Conservation (phyloP, 2,329 filamentous ascomycete species). For the Aspergillus pseudonomiae region DNA sequence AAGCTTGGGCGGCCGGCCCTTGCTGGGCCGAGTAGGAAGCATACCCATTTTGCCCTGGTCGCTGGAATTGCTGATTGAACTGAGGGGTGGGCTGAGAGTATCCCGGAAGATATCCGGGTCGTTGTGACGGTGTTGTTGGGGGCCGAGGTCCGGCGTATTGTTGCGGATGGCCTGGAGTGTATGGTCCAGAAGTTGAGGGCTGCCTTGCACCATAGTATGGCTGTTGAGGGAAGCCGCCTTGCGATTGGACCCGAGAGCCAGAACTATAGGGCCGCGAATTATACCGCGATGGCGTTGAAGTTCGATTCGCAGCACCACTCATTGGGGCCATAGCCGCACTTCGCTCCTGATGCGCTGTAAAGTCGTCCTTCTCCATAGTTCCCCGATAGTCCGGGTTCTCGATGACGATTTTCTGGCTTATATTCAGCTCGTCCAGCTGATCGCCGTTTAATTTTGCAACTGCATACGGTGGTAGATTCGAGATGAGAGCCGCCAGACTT, state of each 20-base stretch:
- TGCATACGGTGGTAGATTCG: conserved; percentile 77
- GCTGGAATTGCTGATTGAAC: conserved; percentile 45
- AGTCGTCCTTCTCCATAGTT: conserved; percentile 81
- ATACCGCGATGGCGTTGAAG: conserved; percentile 39
- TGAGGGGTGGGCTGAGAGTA: conserved; percentile 38
- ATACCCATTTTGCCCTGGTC: conserved; percentile 42
- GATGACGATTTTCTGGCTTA: conserved; percentile 77
- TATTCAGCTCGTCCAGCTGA: conserved; percentile 78
- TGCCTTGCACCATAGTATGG: conserved; percentile 37
- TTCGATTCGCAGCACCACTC: conserved; percentile 34
- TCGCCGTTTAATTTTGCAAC: conserved; percentile 86
- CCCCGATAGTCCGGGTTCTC: conserved; percentile 74
- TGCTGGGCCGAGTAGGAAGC: conserved; percentile 34
- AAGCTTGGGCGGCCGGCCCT: conserved; percentile 34
- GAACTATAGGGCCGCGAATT: conserved; percentile 38
- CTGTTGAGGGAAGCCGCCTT: conserved; percentile 33
- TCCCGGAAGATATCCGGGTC: conserved; percentile 39
- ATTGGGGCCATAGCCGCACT: conserved; percentile 36
- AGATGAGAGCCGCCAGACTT: conserved; percentile 73
- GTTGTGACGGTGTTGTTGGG: conserved; percentile 40
- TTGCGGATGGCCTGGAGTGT: conserved; percentile 35
- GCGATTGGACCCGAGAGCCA: conserved; percentile 32
- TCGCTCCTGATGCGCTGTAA: conserved; percentile 55
- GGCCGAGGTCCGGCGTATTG: conserved; percentile 35
- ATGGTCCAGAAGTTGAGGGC: conserved; percentile 34